Base-by-base conservation (phyloP, 306 rosid species). In the Luffa acutangula region DNA sequence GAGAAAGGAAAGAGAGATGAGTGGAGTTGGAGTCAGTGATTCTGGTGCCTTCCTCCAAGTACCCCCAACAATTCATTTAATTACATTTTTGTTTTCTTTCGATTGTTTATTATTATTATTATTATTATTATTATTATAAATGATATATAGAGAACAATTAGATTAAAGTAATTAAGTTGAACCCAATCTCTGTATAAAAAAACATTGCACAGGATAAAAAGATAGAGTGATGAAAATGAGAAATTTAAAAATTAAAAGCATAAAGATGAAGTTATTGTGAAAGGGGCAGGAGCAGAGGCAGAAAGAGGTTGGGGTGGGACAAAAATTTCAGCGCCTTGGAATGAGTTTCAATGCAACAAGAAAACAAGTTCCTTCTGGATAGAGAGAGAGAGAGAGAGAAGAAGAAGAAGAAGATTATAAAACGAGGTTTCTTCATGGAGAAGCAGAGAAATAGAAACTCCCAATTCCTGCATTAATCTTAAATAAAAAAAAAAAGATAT, bases 1-100 rank as follows among this genome's bases (percentile, higher is more conserved):
- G 87, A 87, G 90, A 80, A 86, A 63, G 87, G 82, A 80, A 86
- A 87, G 90, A 80, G 87, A 63, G 87, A 15, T 2, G 45, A 39
- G 74, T 78, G 89, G 89, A 81, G 89, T 84, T 67, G 88, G 89
- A 87, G 87, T 87, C 89, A 82, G 82, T 85, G 83, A 73, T 66
- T 87, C 53, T 9, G 20, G 75, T 42, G 75, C 18, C 8, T 62
- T 33, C 69, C 69, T 33, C 69, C 41, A 62, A 34, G 1, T 0
- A 12, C 48, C 21, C 74, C 74, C 49, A 39, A 15, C 8, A 1
- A 1, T 31, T 48, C 49, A 1, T 73, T 45, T 2, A 0, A 7
- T 72, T 25, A 17, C 49, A 0, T 60, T 11, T 60, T 60, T 60
- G 3, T 11, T 10, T 31, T 13, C 7, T 25, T 25, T 25, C 1